These are phyloP conservation scores for Pilatotrama ljubarskyi DNA, from an alignment of 768 basidiomycete genomes.

Conservation along the genomic window DNA sequence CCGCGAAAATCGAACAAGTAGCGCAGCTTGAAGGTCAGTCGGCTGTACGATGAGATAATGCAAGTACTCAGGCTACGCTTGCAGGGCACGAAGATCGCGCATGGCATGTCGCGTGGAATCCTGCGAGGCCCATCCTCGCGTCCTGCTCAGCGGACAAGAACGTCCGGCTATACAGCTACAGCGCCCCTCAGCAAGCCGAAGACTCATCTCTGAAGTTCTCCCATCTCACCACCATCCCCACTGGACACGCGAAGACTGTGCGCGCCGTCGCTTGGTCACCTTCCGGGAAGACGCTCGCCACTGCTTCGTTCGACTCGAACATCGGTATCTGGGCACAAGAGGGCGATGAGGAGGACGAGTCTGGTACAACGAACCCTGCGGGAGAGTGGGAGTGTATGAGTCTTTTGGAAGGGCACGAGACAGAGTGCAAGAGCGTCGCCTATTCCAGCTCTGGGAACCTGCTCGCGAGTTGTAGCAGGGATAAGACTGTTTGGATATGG, in stretches of 20 bases:
- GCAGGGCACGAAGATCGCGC: slow-evolving; percentile 82
- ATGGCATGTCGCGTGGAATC: slow-evolving; percentile 92
- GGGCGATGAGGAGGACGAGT: slow-evolving; percentile 40
- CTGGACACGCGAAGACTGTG: slow-evolving; percentile 87
- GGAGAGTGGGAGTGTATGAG: slow-evolving; percentile 80
- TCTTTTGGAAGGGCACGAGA: slow-evolving; percentile 91
- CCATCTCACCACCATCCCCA: slow-evolving; percentile 66
- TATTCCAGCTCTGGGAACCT: slow-evolving; percentile 77
- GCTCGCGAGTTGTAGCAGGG: slow-evolving; percentile 92
- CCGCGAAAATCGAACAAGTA: slow-evolving; percentile 11
- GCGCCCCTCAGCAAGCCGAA: slow-evolving; percentile 18
- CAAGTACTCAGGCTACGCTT: neutral
- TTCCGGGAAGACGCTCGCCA: slow-evolving; percentile 81
- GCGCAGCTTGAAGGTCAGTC: slow-evolving; percentile 19
- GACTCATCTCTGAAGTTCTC: slow-evolving; percentile 42
- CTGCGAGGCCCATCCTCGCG: slow-evolving; percentile 74
- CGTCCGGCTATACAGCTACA: slow-evolving; percentile 81
- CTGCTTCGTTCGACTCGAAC: slow-evolving; percentile 91
- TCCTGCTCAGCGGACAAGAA: slow-evolving; percentile 96
- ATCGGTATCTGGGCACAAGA: slow-evolving; percentile 89
- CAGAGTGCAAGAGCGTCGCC: slow-evolving; percentile 91
- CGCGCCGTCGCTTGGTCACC: slow-evolving; percentile 88
- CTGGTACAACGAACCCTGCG: slow-evolving; percentile 19
- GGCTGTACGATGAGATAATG: neutral
- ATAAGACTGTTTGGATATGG: slow-evolving; percentile 99